Evolutionary conservation across 2,329 filamentous ascomycete genomes (phyloP).

Genomic region (Calonectria ilicicola): DNA sequence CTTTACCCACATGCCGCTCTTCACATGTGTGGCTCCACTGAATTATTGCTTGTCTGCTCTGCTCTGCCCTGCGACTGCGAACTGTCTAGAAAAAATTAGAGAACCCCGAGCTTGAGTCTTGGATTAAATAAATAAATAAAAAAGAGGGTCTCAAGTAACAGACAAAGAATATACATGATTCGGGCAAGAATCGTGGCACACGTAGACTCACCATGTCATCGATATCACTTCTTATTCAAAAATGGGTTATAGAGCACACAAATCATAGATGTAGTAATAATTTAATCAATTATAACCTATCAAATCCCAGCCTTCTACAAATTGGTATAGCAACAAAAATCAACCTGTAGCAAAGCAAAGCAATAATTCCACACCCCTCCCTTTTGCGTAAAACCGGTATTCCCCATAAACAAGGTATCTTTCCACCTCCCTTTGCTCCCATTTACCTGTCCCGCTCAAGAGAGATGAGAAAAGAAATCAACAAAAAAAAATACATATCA

Average conservation of each 20-base stretch:
- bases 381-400: slow-evolving; percentile 25
- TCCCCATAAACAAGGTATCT: slow-evolving; percentile 30
- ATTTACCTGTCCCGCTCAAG: slow-evolving; percentile 20
- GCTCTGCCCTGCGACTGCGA: no score
- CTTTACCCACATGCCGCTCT: neutral
- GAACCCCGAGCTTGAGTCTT: no score
- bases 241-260: no score
- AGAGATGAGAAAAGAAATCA: slow-evolving; percentile 9
- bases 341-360: slow-evolving; percentile 7
- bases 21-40: neutral
- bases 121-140: no score
- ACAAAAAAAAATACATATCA: slow-evolving; percentile 9
- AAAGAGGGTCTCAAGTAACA: no score
- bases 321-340: slow-evolving; percentile 38
- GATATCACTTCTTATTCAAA: no score
- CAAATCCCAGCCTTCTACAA: slow-evolving; percentile 31
- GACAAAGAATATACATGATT: no score
- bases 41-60: no score
- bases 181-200: no score
- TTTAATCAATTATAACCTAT: slow-evolving; percentile 11
- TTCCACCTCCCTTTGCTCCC: slow-evolving; percentile 32
- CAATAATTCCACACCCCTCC: slow-evolving; percentile 19
- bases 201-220: no score
- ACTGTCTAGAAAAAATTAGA: no score
- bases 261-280: neutral